Percentiles rank a stretch among this genome's conserved stretches.
phyloP scores from a whole-genome alignment of 1,139 yeast species.

The Barnettozyma hawaiiensis region DNA sequence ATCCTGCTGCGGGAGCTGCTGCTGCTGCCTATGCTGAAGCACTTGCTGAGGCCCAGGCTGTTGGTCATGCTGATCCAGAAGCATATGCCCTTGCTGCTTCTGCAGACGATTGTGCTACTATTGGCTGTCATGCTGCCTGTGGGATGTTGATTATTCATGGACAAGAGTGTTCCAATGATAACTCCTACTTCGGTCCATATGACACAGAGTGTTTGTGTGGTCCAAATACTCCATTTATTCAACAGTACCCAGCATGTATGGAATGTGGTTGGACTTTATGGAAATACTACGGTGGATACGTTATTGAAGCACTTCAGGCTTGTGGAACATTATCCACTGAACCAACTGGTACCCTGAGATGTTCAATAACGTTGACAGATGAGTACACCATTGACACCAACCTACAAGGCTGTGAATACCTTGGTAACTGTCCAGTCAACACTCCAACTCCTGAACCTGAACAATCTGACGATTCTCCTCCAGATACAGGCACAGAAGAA shows the following conservation, averaged over 20 bases:
- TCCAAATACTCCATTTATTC: slow-evolving; percentile 18
- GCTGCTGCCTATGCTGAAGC: slow-evolving; percentile 15
- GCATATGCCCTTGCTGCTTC: slow-evolving; percentile 15
- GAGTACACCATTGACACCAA: slow-evolving; percentile 18
- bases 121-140: slow-evolving; percentile 15
- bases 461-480: too few relatives aligned
- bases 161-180: slow-evolving; percentile 8
- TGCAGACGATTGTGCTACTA: slow-evolving; percentile 15
- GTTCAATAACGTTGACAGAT: slow-evolving; percentile 22
- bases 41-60: slow-evolving; percentile 14
- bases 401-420: slow-evolving; percentile 15
- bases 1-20: slow-evolving; percentile 12
- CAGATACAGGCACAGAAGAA: too few relatives aligned
- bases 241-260: slow-evolving; percentile 24
- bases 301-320: slow-evolving; percentile 23
- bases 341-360: slow-evolving; percentile 26
- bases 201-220: slow-evolving; percentile 22
- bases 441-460: not conserved
- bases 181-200: slow-evolving; percentile 20
- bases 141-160: slow-evolving; percentile 13
- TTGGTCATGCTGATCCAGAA: slow-evolving; percentile 15
- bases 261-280: slow-evolving; percentile 31
- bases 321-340: slow-evolving; percentile 22
- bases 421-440: slow-evolving; percentile 14
- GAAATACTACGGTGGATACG: slow-evolving; percentile 25